Evolutionary conservation across 805 yeast species (phyloP).

Genomic region (Saturnispora serradocipensis): DNA sequence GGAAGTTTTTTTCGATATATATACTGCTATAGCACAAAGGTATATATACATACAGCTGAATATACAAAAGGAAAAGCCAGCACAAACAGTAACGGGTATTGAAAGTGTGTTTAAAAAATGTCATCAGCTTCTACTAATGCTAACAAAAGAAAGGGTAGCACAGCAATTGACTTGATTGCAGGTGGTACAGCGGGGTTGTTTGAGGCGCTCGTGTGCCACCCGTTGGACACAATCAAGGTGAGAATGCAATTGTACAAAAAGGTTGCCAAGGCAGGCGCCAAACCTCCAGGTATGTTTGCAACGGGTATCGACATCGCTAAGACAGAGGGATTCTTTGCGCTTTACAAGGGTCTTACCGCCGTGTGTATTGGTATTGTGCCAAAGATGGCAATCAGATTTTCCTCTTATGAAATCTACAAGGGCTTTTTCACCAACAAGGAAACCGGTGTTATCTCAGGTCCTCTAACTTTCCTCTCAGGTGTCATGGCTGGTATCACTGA

Average conservation of each 20-base stretch:
- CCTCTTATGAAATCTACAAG: constrained; percentile 87
- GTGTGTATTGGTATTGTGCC: constrained; percentile 97
- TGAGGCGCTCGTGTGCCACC: constrained; percentile 97
- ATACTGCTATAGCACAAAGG: not conserved
- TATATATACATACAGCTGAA: too few species aligned
- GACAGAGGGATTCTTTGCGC: constrained; percentile 75
- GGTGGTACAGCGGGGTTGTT: constrained; percentile 97
- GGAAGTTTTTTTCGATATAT: not conserved
- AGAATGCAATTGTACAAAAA: constrained; percentile 88
- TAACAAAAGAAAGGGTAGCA: constrained; percentile 23
- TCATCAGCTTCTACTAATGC: constrained; percentile 16
- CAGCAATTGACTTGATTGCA: constrained; percentile 66
- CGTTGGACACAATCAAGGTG: constrained; percentile 95
- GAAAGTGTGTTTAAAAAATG: not conserved
- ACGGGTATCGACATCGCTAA: constrained; percentile 74
- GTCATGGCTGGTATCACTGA: constrained; percentile 97
- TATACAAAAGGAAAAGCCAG: not conserved
- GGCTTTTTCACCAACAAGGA: constrained; percentile 48
- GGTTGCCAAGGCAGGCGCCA: constrained; percentile 37
- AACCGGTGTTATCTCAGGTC: constrained; percentile 61
- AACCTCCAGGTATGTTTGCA: constrained; percentile 76
- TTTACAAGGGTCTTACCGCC: constrained; percentile 94
- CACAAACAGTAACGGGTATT: not conserved
- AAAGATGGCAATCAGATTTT: constrained; percentile 94
- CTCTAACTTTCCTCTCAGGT: constrained; percentile 80